Evolutionary conservation across 148 eudicot genomes (phyloP).

Genomic region (Arctostaphylos glauca): DNA sequence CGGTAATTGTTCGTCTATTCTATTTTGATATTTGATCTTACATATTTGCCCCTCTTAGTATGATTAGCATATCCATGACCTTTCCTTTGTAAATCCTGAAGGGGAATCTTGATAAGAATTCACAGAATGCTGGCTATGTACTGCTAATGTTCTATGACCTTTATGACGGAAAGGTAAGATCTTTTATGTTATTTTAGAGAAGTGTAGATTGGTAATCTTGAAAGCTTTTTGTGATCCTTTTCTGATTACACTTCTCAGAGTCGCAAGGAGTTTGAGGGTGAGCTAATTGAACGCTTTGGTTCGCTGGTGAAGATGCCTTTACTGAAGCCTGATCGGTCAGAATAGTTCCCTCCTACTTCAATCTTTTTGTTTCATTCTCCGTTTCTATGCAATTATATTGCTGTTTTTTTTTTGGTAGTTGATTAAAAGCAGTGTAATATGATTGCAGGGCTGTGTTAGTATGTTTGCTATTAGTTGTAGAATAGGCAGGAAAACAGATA

Average conservation of each 20-base stretch:
- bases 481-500: neutral
- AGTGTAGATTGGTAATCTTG: neutral
- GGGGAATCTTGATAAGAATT: slow-evolving; percentile 93
- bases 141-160: slow-evolving; percentile 89
- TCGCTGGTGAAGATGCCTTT: slow-evolving; percentile 89
- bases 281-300: slow-evolving; percentile 92
- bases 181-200: neutral
- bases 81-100: slow-evolving; percentile 23
- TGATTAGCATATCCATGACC: slow-evolving; percentile 2
- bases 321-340: slow-evolving; percentile 71
- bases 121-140: slow-evolving; percentile 85
- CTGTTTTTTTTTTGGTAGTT: neutral
- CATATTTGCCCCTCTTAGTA: neutral
- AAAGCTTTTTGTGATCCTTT: neutral
- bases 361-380: neutral
- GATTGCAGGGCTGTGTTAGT: slow-evolving; percentile 2
- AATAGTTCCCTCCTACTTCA: neutral
- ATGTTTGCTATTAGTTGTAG: neutral
- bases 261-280: slow-evolving; percentile 78
- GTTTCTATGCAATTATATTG: neutral
- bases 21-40: neutral
- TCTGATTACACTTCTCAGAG: slow-evolving; percentile 39
- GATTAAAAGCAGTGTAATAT: neutral
- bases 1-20: slow-evolving; percentile 43
- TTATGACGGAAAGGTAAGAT: slow-evolving; percentile 82